phyloP scores from a whole-genome alignment of 1,139 yeast genomes.

The Debaryomyces fabryi region DNA sequence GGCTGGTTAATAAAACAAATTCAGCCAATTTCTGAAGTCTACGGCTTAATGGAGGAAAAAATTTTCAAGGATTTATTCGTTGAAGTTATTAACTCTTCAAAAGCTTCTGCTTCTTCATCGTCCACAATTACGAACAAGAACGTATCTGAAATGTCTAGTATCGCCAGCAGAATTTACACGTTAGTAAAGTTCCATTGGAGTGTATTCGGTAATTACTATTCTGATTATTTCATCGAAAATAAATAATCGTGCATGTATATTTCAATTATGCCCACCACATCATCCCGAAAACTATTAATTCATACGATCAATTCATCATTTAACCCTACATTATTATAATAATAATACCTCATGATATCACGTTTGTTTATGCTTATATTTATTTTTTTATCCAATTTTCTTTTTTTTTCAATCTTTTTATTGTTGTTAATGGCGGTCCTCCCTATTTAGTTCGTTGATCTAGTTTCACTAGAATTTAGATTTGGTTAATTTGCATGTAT shows the following conservation, averaged over 20 bases:
- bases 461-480: constrained; percentile 7
- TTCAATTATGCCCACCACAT: not conserved
- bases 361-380: constrained; percentile 8
- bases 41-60: constrained; percentile 74
- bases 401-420: constrained; percentile 6
- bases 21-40: constrained; percentile 80
- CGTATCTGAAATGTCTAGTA: constrained; percentile 48
- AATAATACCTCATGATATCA: constrained; percentile 7
- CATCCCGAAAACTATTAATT: not conserved
- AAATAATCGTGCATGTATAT: constrained; percentile 2
- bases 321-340: constrained; percentile 1
- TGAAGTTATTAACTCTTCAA: constrained; percentile 30
- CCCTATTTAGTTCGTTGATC: constrained; percentile 5
- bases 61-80: constrained; percentile 54
- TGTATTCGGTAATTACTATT: constrained; percentile 64
- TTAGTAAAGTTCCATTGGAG: constrained; percentile 72
- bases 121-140: constrained; percentile 14
- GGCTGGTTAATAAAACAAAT: constrained; percentile 85
- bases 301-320: not conserved
- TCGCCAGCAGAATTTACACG: constrained; percentile 56
- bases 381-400: constrained; percentile 4
- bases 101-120: constrained; percentile 11
- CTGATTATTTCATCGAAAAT: constrained; percentile 23
- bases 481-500: constrained; percentile 3
- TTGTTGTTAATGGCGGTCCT: constrained; percentile 8